Conservation (phyloP, 2,329 filamentous ascomycete species). For the Eurotiales sp. region DNA sequence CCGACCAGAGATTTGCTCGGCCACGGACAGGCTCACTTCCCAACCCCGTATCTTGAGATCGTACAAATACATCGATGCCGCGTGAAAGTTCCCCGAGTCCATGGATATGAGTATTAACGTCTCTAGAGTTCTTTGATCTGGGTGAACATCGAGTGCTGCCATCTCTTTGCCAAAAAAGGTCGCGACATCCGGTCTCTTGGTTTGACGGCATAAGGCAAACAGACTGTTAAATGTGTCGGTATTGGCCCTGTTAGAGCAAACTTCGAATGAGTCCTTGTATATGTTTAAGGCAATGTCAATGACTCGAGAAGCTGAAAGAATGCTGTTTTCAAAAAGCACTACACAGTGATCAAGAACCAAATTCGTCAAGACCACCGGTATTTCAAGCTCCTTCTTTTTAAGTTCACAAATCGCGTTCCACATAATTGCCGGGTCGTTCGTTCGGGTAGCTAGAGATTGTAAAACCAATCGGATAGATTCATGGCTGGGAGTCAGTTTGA, state of each 20-base stretch:
- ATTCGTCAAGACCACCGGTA: constrained; percentile 48
- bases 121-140: constrained; percentile 60
- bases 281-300: constrained; percentile 51
- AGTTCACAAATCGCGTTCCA: constrained; percentile 57
- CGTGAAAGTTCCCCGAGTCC: constrained; percentile 31
- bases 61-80: constrained; percentile 36
- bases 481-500: constrained; percentile 55
- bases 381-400: constrained; percentile 41
- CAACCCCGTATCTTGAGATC: constrained; percentile 33
- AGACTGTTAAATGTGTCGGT: constrained; percentile 58
- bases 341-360: constrained; percentile 52
- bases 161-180: constrained; percentile 63
- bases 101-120: constrained; percentile 58
- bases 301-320: constrained; percentile 27
- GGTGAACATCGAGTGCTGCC: constrained; percentile 51
- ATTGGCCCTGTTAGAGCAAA: constrained; percentile 45
- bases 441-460: constrained; percentile 49
- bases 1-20: constrained; percentile 23
- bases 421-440: constrained; percentile 48
- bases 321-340: constrained; percentile 30
- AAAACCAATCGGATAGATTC: constrained; percentile 64
- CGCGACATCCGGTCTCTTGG: constrained; percentile 50
- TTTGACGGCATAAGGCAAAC: constrained; percentile 47
- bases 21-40: constrained; percentile 22
- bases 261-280: constrained; percentile 58